A percentile compares a stretch with the other conserved stretches of the same genome.
phyloP scores from a whole-genome alignment of 2,329 filamentous ascomycete species.

The Paecilomyces sp. region DNA sequence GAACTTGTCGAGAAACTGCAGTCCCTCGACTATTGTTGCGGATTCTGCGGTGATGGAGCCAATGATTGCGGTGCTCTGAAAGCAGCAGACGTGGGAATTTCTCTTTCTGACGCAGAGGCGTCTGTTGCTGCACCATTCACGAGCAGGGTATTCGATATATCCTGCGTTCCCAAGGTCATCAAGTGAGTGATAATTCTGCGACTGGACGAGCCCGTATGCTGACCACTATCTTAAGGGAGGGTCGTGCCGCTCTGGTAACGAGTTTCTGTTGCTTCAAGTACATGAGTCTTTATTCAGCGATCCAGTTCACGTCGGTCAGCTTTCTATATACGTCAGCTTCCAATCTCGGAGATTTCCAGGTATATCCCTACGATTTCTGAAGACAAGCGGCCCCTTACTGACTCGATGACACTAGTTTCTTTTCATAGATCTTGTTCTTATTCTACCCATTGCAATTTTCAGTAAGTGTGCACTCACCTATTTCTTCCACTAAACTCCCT shows the following conservation, averaged over 20 bases:
- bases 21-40: constrained; percentile 88
- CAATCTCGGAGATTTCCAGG: constrained; percentile 93
- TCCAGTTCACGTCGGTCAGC: constrained; percentile 95
- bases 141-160: constrained; percentile 90
- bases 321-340: constrained; percentile 91
- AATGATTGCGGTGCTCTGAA: constrained; percentile 97
- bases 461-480: constrained; percentile 44
- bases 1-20: constrained; percentile 96
- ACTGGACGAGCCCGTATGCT: constrained; percentile 4
- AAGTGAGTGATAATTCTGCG: constrained; percentile 41
- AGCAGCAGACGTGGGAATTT: constrained; percentile 95
- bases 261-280: constrained; percentile 99
- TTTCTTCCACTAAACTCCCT: constrained; percentile 4
- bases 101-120: constrained; percentile 91
- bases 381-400: background rate
- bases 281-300: constrained; percentile 98
- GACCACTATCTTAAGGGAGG: constrained; percentile 55
- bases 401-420: constrained; percentile 54
- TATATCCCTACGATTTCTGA: constrained; percentile 19
- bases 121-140: constrained; percentile 98
- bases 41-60: constrained; percentile 94
- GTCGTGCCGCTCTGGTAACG: constrained; percentile 89
- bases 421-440: constrained; percentile 87
- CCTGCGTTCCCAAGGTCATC: constrained; percentile 89
- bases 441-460: constrained; percentile 93